Conservation (phyloP, 129 eudicot species). For the Rutidosis leptorrhynchoides region DNA sequence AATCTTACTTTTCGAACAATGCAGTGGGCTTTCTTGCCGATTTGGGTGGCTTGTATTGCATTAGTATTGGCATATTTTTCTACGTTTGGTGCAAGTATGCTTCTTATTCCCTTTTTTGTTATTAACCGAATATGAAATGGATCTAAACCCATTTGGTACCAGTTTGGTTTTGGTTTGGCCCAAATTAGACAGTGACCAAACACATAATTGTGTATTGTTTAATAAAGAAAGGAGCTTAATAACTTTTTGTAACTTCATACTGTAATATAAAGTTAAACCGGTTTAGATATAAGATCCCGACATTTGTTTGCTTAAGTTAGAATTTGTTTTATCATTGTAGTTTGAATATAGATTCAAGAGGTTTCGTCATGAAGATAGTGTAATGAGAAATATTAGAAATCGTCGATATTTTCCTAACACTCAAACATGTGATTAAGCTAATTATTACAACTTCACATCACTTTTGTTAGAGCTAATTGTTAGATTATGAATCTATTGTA, state of each 20-base stretch:
- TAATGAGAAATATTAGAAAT: constrained; percentile 65
- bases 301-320: neutral
- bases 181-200: neutral
- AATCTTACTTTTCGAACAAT: constrained; percentile 39
- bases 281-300: neutral
- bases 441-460: neutral
- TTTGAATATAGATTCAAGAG: constrained; percentile 79
- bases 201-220: neutral
- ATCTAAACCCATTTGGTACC: neutral
- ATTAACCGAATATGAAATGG: neutral
- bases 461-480: neutral
- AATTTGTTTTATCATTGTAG: constrained; percentile 32
- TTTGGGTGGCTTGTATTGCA: constrained; percentile 86
- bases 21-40: constrained; percentile 99
- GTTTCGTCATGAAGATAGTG: constrained; percentile 70
- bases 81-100: constrained; percentile 86
- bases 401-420: constrained; percentile 32
- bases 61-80: constrained; percentile 80
- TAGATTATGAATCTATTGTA: neutral
- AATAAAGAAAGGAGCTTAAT: neutral
- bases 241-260: neutral
- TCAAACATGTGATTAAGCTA: neutral
- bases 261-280: neutral
- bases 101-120: constrained; percentile 17
- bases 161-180: neutral